Evolutionary conservation across 352 stramenopile genomes (phyloP), one percentile per base, ranked within the genome.

Genomic region (Phytophthora pluvialis): DNA sequence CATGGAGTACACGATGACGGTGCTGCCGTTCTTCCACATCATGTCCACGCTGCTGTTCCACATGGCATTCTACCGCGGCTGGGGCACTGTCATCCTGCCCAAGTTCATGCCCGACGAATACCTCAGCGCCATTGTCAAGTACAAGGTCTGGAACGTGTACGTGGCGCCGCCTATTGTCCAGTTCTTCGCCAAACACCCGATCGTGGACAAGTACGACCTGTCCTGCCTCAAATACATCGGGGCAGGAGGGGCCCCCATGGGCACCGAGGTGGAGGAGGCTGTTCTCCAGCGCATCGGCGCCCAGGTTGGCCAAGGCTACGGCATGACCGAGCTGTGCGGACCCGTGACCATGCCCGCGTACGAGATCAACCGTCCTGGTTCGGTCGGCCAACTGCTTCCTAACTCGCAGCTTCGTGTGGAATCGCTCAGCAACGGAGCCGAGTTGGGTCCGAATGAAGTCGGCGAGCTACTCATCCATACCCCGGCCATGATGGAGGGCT

Each of bases 1-100:
- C 31, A 65, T 72, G 39, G 52, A 66, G 38, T 79, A 62, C 57
- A 66, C 59, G 26, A 54, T 92, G 32, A 69, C 54, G 1, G 52
- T 87, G 12, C 73, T 98, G n/a, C 95, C 93, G 13, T 96, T 98
- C 65, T 98, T 97, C 78, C 94, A 98, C 69, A 98, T 98, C 56
- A 97, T 95, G 62, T 93, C 84, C 16, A 76, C 78, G 0, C 77
- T 83, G 32, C 77, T 90, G 15, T 74, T 95, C 32, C 69, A 98
- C 43, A 86, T 86, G 55, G 71, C 70, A 21, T 76, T 90, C 31
- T 86, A 84, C 66, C 77, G 76, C 47, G 88, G 89, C 18, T 72
- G 77, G 57, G 75, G 78, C 12, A 61, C 94, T 0, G 78, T 98
- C 16, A 93, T 95, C 15, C 79, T 95, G 10, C 88, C 80, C 10